phyloP scores from a whole-genome alignment of 495 filamentous ascomycete genomes.

The Elasticomyces elasticus region DNA sequence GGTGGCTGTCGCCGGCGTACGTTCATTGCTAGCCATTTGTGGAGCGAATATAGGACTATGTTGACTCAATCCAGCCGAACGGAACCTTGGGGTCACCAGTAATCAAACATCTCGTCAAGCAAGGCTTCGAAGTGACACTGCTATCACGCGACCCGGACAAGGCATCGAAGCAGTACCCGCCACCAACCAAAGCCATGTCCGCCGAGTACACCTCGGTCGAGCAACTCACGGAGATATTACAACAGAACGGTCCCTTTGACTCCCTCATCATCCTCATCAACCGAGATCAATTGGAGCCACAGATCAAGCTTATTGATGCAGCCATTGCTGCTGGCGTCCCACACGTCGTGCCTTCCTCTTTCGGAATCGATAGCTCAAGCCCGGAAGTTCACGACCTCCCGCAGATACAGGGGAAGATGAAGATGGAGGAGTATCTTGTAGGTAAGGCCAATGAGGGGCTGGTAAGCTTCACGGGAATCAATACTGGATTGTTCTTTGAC shows the following conservation, averaged over 20 bases:
- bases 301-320: conserved; percentile 49
- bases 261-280: conserved; percentile 48
- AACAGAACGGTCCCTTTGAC: conserved; percentile 38
- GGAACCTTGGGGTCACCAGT: conserved; percentile 52
- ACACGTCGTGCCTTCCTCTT: conserved; percentile 57
- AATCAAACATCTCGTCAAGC: conserved; percentile 42
- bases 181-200: conserved; percentile 21
- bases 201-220: not conserved
- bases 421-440: not conserved
- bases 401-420: not conserved
- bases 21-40: too few species aligned
- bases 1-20: conserved; percentile 38
- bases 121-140: conserved; percentile 49
- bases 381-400: conserved; percentile 19
- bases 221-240: conserved; percentile 32
- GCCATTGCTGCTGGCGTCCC: conserved; percentile 48
- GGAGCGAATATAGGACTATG: too few species aligned
- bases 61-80: conserved; percentile 26
- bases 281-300: conserved; percentile 28
- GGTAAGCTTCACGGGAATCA: conserved; percentile 7
- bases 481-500: conserved; percentile 14
- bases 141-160: conserved; percentile 40
- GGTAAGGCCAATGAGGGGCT: conserved; percentile 3
- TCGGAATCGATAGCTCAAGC: conserved; percentile 44
- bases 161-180: conserved; percentile 29